Base-by-base conservation (phyloP, 2,329 filamentous ascomycete genomes). In the Xylariaceae sp. region DNA sequence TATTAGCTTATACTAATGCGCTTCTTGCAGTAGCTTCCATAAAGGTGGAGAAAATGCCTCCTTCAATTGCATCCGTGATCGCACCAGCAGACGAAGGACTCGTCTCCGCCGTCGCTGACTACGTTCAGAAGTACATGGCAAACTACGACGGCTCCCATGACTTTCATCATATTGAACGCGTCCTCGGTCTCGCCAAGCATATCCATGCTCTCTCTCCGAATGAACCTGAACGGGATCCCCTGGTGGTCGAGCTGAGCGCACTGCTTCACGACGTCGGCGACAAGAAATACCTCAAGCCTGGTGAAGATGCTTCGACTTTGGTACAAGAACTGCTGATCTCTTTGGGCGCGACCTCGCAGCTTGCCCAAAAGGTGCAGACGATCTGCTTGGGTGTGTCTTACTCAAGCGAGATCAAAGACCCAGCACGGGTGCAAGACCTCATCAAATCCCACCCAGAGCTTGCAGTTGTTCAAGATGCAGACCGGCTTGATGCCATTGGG, bases 231-330 rank as follows among this genome's bases (percentile, higher is more conserved):
- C 58, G 67, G 22, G 73, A 87, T 59, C 66, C 65, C 3, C 67
- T 71, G 9, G 63, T 81, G 19, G 71, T 93, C 49, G 78, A 79
- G 19, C 79, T 94, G 19, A 71, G 80, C 2, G 87, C 86, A 2
- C 73, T 90, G 4, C 75, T 91, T n/a, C 90, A 95, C 66, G 90
- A 95, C 55, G 83, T 95, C 15, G 88, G 87, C 46, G 90, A 95
- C 67, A 81, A 77, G 62, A 95, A 95, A 66, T 95, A 95, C 62
- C 63, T 82, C 13, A 57, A 69, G 41, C 68, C 75, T 1, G 74
- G 72, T 41, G 71, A 83, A 50, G 75, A 83, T 57, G 57, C 69
- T 3, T 69, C 75, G 3, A 79, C 74, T 12, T 65, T 80, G 47
- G 71, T 87, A 24, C 63, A 67, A 13, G 63, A 71, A 19, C 62